Conservation (phyloP, 1,284 basidiomycete genomes). For the Lignosus rhinocerotis region DNA sequence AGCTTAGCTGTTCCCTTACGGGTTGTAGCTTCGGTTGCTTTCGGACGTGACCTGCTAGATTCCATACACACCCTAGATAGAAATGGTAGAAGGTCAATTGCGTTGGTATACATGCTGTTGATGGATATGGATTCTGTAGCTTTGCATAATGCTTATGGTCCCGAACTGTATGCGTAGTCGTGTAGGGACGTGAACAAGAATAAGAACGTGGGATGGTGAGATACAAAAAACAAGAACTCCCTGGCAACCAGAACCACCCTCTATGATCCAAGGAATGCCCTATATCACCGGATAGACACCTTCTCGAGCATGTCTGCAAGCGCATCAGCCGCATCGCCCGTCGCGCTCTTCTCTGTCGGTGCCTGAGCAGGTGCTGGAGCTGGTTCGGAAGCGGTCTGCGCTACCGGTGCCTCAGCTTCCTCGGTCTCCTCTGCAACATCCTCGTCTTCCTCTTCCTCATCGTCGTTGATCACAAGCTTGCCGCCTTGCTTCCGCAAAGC, state of each 20-base stretch:
- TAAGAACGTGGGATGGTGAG: slow-evolving; percentile 12
- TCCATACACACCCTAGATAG: background rate
- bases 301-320: slow-evolving; percentile 65
- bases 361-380: slow-evolving; percentile 11
- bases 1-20: background rate
- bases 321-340: slow-evolving; percentile 47
- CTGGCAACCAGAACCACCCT: background rate
- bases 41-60: background rate
- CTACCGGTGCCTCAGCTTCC: slow-evolving; percentile 34
- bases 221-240: slow-evolving; percentile 19
- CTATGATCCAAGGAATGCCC: slow-evolving; percentile 3
- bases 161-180: slow-evolving; percentile 7
- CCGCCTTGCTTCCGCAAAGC: slow-evolving; percentile 72
- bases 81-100: slow-evolving; percentile 3
- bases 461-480: slow-evolving; percentile 59
- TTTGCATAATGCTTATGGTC: background rate
- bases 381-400: slow-evolving; percentile 33
- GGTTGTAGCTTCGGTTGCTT: background rate
- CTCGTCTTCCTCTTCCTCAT: slow-evolving; percentile 56
- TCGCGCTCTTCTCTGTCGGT: slow-evolving; percentile 26
- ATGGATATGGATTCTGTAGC: slow-evolving; percentile 7
- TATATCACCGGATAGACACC: slow-evolving; percentile 41
- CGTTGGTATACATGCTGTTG: slow-evolving; percentile 24
- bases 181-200: background rate
- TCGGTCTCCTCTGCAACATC: slow-evolving; percentile 37